These are phyloP conservation scores for Magnaporthiopsis rhizophila DNA, from an alignment of 2,329 filamentous ascomycete genomes.

Conservation along the genomic window DNA sequence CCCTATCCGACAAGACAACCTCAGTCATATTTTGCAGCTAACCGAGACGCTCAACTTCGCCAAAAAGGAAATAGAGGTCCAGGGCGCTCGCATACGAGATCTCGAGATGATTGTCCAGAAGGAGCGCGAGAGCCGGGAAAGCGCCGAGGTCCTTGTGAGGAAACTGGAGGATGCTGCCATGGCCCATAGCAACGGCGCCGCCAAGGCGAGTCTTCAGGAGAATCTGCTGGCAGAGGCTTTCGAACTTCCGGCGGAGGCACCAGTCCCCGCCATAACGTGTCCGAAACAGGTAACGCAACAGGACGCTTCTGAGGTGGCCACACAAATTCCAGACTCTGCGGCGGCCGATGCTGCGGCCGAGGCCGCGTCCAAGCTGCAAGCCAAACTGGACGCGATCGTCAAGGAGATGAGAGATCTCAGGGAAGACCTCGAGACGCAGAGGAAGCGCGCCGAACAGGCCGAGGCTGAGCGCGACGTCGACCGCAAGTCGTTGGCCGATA, in stretches of 20 bases:
- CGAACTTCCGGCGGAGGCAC: conserved; percentile 32
- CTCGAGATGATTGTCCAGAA: conserved; percentile 70
- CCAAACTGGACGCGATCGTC: conserved; percentile 67
- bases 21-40: conserved; percentile 72
- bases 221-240: conserved; percentile 37
- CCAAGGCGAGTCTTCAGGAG: conserved; percentile 25
- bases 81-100: conserved; percentile 70
- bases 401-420: conserved; percentile 75
- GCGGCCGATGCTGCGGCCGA: conserved; percentile 6
- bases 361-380: conserved; percentile 43
- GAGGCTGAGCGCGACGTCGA: conserved; percentile 68
- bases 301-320: not conserved
- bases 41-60: conserved; percentile 78
- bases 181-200: conserved; percentile 29
- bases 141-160: conserved; percentile 74
- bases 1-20: conserved; percentile 49
- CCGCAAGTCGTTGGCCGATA: conserved; percentile 71
- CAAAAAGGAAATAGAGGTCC: conserved; percentile 80
- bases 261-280: conserved; percentile 16
- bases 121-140: conserved; percentile 74
- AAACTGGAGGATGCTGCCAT: conserved; percentile 52
- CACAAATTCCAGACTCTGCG: not conserved
- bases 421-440: conserved; percentile 70
- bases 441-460: conserved; percentile 68
- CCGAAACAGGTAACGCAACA: conserved; percentile 11